These are phyloP conservation scores for Pholiota microspora DNA, from an alignment of 768 basidiomycete species.

Conservation along the genomic window DNA sequence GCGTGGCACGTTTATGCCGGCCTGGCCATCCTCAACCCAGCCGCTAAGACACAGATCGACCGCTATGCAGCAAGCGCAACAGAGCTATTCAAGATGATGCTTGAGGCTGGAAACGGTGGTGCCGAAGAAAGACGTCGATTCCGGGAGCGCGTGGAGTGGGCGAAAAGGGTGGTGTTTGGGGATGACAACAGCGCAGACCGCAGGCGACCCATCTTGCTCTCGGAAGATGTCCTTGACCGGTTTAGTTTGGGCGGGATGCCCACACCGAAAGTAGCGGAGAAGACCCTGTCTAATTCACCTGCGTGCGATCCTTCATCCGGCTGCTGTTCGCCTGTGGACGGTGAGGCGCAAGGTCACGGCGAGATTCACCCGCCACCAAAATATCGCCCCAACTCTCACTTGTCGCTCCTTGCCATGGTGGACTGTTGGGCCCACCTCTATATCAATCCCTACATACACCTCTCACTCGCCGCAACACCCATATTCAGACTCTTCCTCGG, in stretches of 20 bases:
- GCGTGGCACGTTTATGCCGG: conserved; percentile 99
- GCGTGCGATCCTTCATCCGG: conserved; percentile 4
- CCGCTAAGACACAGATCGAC: conserved; percentile 83
- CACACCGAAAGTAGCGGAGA: conserved; percentile 8
- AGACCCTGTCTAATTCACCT: conserved; percentile 3
- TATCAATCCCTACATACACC: conserved; percentile 88
- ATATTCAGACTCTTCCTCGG: conserved; percentile 97
- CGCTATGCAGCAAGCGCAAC: conserved; percentile 85
- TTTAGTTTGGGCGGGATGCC: conserved; percentile 71
- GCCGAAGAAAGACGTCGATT: conserved; percentile 50
- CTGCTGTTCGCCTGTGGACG: conserved; percentile 13
- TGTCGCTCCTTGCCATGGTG: conserved; percentile 95
- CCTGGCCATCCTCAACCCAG: conserved; percentile 95
- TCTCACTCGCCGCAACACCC: conserved; percentile 92
- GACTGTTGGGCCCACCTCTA: conserved; percentile 92
- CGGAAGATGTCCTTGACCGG: conserved; percentile 81
- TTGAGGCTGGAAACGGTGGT: conserved; percentile 27
- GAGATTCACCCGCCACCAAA: conserved; percentile 37
- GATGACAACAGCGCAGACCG: conserved; percentile 22
- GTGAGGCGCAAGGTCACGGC: not conserved
- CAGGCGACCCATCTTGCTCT: conserved; percentile 71
- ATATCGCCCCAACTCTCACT: conserved; percentile 79
- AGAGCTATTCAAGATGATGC: conserved; percentile 95
- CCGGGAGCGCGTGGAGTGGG: conserved; percentile 69
- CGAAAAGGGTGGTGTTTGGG: conserved; percentile 76